Percentiles rank a stretch among this genome's conserved stretches.
Evolutionary conservation across 768 basidiomycete species (phyloP).

Genomic region (Mrakia blollopis): DNA sequence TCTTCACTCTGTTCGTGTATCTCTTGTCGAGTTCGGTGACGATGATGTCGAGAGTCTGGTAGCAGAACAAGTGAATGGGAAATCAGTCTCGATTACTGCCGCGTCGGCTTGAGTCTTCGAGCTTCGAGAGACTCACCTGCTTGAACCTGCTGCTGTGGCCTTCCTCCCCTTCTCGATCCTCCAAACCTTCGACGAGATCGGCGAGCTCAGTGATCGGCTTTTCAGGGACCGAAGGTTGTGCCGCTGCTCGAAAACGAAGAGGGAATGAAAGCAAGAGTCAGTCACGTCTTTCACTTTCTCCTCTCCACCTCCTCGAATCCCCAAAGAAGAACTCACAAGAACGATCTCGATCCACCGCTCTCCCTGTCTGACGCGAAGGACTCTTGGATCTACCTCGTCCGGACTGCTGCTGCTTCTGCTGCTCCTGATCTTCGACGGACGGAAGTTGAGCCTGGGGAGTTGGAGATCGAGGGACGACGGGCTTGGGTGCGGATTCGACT

Average conservation of each 20-base stretch:
- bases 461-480: neutral
- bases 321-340: too few species aligned
- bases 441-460: neutral
- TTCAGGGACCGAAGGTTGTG: neutral
- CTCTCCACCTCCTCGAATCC: neutral
- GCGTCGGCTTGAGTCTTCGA: neutral
- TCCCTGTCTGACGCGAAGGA: neutral
- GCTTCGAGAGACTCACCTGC: neutral
- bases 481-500: neutral
- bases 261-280: neutral
- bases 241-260: neutral
- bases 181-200: neutral
- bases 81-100: too few species aligned
- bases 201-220: neutral
- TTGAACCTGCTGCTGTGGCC: neutral
- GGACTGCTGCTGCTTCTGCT: neutral
- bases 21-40: neutral
- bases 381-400: neutral
- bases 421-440: neutral
- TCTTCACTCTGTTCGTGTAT: neutral
- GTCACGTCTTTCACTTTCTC: neutral
- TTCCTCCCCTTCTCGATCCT: neutral
- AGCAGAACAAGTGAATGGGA: neutral
- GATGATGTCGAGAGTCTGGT: neutral
- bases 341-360: neutral